A percentile compares a stretch with the other conserved stretches of the same genome.
These are phyloP conservation scores for Phragmites australis DNA, from an alignment of 176 grass and related monocot genomes.

Conservation along the genomic window DNA sequence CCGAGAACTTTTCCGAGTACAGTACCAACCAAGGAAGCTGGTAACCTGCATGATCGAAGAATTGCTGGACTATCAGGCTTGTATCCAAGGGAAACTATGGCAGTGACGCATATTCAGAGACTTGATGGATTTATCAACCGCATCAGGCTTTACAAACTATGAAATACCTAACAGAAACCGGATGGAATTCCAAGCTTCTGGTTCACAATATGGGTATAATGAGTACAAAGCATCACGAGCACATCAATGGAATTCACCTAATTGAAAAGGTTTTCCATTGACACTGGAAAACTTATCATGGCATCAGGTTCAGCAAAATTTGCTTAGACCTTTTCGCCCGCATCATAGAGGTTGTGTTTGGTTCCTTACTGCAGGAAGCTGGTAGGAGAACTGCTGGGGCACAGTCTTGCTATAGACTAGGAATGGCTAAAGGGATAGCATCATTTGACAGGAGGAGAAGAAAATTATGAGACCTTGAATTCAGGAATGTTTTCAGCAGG, in stretches of 20 bases:
- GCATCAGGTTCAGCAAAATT: slow-evolving; percentile 42
- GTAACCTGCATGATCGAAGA: slow-evolving; percentile 38
- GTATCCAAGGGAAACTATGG: slow-evolving; percentile 54
- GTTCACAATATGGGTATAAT: slow-evolving; percentile 24
- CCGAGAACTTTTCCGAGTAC: slow-evolving; percentile 30
- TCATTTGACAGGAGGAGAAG: slow-evolving; percentile 21
- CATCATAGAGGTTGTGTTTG: slow-evolving; percentile 64
- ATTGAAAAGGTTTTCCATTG: slow-evolving; percentile 26
- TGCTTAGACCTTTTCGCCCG: slow-evolving; percentile 52
- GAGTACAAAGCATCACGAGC: slow-evolving; percentile 40
- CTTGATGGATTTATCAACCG: too few relatives aligned
- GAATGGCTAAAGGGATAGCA: slow-evolving; percentile 27
- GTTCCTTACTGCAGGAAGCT: slow-evolving; percentile 65
- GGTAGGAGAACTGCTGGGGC: slow-evolving; percentile 50
- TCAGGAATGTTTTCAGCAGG: slow-evolving; percentile 28
- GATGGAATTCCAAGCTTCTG: slow-evolving; percentile 31
- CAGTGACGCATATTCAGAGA: background rate
- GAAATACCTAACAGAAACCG: slow-evolving; percentile 35
- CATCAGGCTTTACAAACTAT: slow-evolving; percentile 17
- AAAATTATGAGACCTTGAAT: slow-evolving; percentile 24
- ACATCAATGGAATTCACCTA: slow-evolving; percentile 24
- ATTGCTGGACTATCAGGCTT: slow-evolving; percentile 31
- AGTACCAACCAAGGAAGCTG: slow-evolving; percentile 33
- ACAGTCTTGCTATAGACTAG: slow-evolving; percentile 51
- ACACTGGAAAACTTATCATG: slow-evolving; percentile 29